Evolutionary conservation across 108 stramenopile species (phyloP), one percentile per base, ranked within the genome.

Genomic region (Cylindrotheca fusiformis): DNA sequence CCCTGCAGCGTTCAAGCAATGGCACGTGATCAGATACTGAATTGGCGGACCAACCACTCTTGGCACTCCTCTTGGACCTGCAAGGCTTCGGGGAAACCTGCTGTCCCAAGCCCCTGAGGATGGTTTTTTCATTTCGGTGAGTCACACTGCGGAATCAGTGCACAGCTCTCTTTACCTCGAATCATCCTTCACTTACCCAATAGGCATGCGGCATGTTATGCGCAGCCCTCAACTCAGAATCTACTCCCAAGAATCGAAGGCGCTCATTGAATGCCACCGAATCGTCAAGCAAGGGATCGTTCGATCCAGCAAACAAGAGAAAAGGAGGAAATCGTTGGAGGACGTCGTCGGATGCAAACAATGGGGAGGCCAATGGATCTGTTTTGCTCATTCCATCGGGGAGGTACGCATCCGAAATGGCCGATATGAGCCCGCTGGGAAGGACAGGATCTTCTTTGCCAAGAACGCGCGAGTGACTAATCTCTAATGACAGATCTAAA

Each of bases 271-370:
- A 93, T 32, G 67, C 71, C 1, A 95, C 91, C 8, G 86, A 75
- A 75, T 95, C 94, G 54, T 95, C 94, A 32, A 95, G 76, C 24
- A 95, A 65, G 17, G 94, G 94, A 74, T 95, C 94, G 45, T 78
- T 83, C 19, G 72, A 80, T 25, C 78, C 69, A 0, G 81, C 77
- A 68, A 79, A 90, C 12, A 90, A 61, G 10, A 87, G 56, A 22
- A 85, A 84, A 0, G 84, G 82, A 20, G 88, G 88, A 57, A 93
- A 93, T 17, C 53, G 60, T 24, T 58, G 32, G 20, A 93, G 60
- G 18, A 81, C 53, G 3, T 32, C 62, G 55, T 93, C 88, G 4
- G 77, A 31, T 17, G 91, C 91, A 70, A 74, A 93, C 52, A 80
- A 81, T 21, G 91, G 91, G 21, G 91, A 93, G 32, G 78, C 87